Percentiles rank a stretch among this genome's conserved stretches.
Evolutionary conservation across 225 moss, liverwort and hornwort genomes (phyloP).

Genomic region (Polytrichum formosum): DNA sequence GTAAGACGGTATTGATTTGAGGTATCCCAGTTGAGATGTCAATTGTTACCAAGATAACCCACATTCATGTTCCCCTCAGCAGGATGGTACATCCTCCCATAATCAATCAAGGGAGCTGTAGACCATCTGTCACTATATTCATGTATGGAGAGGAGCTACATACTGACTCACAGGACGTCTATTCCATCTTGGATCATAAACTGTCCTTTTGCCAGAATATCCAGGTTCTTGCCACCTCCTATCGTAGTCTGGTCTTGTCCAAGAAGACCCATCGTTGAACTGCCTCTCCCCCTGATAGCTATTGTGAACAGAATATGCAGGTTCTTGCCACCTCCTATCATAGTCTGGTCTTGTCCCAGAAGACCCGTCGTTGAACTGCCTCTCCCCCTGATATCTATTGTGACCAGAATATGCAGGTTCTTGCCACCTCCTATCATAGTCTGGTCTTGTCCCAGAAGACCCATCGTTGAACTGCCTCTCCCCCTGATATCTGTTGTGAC

Average conservation of each 20-base stretch:
- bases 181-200: constrained; percentile 30
- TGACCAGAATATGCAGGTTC: constrained; percentile 11
- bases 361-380: constrained; percentile 11
- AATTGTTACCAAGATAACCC: neutral
- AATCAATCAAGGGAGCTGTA: neutral
- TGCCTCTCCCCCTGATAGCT: constrained; percentile 10
- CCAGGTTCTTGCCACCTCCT: constrained; percentile 17
- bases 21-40: neutral
- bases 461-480: constrained; percentile 13
- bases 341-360: constrained; percentile 11
- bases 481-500: constrained; percentile 8
- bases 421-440: constrained; percentile 21
- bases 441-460: constrained; percentile 8
- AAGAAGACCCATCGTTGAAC: constrained; percentile 8
- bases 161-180: constrained; percentile 12
- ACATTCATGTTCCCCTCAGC: neutral
- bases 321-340: constrained; percentile 21
- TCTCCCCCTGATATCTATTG: constrained; percentile 8
- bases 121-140: neutral
- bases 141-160: constrained; percentile 3
- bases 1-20: neutral
- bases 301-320: constrained; percentile 8
- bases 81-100: neutral
- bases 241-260: constrained; percentile 14
- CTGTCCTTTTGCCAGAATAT: constrained; percentile 7